Base-by-base conservation (phyloP, 1,284 basidiomycete species). In the Austropuccinia psidii region DNA sequence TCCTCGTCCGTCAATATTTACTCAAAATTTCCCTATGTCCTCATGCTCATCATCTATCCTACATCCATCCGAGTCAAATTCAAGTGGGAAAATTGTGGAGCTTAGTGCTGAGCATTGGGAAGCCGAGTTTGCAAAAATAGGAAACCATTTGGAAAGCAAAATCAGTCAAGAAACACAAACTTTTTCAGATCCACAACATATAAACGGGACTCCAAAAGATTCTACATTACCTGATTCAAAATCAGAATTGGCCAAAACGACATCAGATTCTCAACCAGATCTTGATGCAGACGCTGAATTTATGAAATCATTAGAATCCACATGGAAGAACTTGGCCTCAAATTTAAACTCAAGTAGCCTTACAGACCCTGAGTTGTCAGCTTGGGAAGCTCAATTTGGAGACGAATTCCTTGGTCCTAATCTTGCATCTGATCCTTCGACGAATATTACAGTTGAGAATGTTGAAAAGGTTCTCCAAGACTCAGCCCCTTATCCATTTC, bases 361-460 rank as follows among this genome's bases (percentile, higher is more conserved):
- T 9, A 85, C 84, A 1, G 83, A 86, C 37, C 92, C 93, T 79
- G 81, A 84, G 24, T 93, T 94, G 37, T 76, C 78, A 0, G 72
- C 70, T 47, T 79, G 78, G 79, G 78, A 79, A 50, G 75, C 76
- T 11, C 75, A 78, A 52, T 78, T 76, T 73, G 77, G 77, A 11
- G 73, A 73, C 0, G 76, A 78, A 45, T 77, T 80, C 70, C 75
- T 55, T 7, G 62, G 75, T 58, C 39, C 27, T 29, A 21, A 60
- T 66, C 19, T 73, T 47, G 72, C 70, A 15, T 61, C 67, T 19
- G 69, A 62, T 15, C 64, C 54, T n/a, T 37, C 52, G 29, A 57
- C 35, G 37, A 49, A 29, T 50, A 78, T 77, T 75, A 78, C 76
- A 17, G 41, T 62, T 19, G 78, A 78, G 24, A 77, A 76, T 49